Evolutionary conservation across 768 basidiomycete genomes (phyloP).

Genomic region (Tylopilus cervinicoccineus): DNA sequence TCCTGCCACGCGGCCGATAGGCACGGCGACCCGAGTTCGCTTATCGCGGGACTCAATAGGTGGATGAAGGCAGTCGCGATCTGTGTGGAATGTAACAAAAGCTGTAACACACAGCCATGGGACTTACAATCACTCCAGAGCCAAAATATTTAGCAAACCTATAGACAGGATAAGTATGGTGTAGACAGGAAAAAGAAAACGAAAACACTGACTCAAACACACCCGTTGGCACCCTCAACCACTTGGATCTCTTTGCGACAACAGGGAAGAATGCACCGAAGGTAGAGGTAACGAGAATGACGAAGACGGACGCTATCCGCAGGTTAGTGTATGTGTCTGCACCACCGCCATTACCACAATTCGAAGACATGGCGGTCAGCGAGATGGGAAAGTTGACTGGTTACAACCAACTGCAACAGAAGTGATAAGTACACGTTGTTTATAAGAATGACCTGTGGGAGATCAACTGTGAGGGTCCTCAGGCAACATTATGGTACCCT

Average conservation of each 20-base stretch:
- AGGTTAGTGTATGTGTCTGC: slow-evolving; percentile 45
- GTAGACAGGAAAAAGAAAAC: not conserved
- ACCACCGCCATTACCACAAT: slow-evolving; percentile 53
- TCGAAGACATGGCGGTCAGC: slow-evolving; percentile 20
- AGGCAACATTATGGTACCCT: slow-evolving; percentile 15
- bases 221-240: slow-evolving; percentile 35
- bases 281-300: slow-evolving; percentile 60
- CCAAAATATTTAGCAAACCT: slow-evolving; percentile 91
- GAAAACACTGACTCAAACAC: slow-evolving; percentile 65
- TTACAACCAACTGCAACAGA: not conserved
- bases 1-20: slow-evolving; percentile 62
- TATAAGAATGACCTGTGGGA: slow-evolving; percentile 12
- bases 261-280: slow-evolving; percentile 71
- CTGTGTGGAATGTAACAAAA: slow-evolving; percentile 33
- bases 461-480: slow-evolving; percentile 27
- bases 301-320: slow-evolving; percentile 70
- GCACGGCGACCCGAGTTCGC: slow-evolving; percentile 67
- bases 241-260: slow-evolving; percentile 47
- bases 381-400: not conserved
- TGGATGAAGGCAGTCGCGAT: slow-evolving; percentile 91
- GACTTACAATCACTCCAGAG: slow-evolving; percentile 77
- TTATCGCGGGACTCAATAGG: slow-evolving; percentile 70
- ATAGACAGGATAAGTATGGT: slow-evolving; percentile 4
- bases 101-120: not conserved
- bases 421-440: not conserved